These are phyloP conservation scores for Xylariaceae sp. DNA, from an alignment of 2,329 filamentous ascomycete species.

Conservation along the genomic window DNA sequence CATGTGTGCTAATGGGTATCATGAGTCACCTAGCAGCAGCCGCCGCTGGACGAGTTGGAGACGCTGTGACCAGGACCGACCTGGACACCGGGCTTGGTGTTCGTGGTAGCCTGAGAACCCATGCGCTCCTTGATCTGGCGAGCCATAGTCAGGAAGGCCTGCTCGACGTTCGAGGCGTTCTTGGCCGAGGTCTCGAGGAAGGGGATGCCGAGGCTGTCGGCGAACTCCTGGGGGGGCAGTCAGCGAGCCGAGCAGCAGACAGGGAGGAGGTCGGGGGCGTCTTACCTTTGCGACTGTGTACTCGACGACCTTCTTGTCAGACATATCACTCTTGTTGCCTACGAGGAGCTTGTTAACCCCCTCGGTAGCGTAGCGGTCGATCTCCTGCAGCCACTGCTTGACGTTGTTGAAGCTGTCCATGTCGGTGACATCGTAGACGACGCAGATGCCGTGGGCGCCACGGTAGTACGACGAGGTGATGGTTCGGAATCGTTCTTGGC, in stretches of 20 bases:
- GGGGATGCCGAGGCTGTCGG: slow-evolving; percentile 95
- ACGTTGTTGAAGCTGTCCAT: slow-evolving; percentile 99
- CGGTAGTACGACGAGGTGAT: slow-evolving; percentile 99
- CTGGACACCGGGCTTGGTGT: slow-evolving; percentile 97
- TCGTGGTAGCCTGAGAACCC: slow-evolving; percentile 90
- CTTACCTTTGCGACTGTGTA: slow-evolving; percentile 97
- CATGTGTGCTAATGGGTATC: slow-evolving; percentile 20
- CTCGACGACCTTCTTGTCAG: slow-evolving; percentile 99
- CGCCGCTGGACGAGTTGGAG: slow-evolving; percentile 73
- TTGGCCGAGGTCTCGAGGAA: slow-evolving; percentile 99
- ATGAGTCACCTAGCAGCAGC: slow-evolving; percentile 69
- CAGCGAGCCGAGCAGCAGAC: too few relatives aligned
- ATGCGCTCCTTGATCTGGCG: slow-evolving; percentile 99
- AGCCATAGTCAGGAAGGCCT: slow-evolving; percentile 99
- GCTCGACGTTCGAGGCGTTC: slow-evolving; percentile 99
- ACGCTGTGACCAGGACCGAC: slow-evolving; percentile 93
- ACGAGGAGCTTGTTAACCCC: slow-evolving; percentile 99
- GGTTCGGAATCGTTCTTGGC: slow-evolving; percentile 98
- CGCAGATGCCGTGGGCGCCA: slow-evolving; percentile 97
- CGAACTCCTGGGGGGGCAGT: slow-evolving; percentile 68
- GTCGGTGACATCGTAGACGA: slow-evolving; percentile 99
- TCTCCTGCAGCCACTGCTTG: slow-evolving; percentile 99
- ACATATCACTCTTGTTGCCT: slow-evolving; percentile 99
- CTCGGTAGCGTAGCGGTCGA: slow-evolving; percentile 97
- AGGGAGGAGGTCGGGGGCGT: slow-evolving; percentile 3